These are phyloP conservation scores for Apiospora phragmitis DNA, from an alignment of 2,329 filamentous ascomycete species.

Conservation along the genomic window DNA sequence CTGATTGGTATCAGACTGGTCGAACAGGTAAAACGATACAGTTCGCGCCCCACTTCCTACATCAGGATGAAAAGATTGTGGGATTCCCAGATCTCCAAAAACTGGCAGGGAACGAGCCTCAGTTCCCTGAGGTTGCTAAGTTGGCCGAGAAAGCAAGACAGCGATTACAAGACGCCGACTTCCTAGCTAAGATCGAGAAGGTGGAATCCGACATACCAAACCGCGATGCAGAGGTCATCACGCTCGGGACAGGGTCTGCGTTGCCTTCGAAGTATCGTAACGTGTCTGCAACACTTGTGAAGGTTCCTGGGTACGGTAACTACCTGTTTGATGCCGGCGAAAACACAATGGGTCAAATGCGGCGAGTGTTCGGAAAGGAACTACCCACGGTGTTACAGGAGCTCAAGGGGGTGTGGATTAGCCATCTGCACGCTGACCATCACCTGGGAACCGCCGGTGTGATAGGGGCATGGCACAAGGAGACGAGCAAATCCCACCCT, in stretches of 20 bases:
- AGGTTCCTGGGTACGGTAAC: constrained; percentile 81
- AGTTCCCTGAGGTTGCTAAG: constrained; percentile 42
- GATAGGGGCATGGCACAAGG: constrained; percentile 78
- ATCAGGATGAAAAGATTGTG: constrained; percentile 47
- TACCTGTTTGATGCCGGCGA: constrained; percentile 93
- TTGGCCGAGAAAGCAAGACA: constrained; percentile 52
- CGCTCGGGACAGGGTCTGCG: constrained; percentile 89
- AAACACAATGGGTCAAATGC: constrained; percentile 85
- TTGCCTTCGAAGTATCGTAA: constrained; percentile 92
- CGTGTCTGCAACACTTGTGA: constrained; percentile 83
- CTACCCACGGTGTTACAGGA: constrained; percentile 76
- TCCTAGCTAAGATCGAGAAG: constrained; percentile 39
- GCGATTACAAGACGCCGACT: constrained; percentile 25
- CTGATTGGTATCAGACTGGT: constrained; percentile 38
- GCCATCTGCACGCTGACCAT: constrained; percentile 94
- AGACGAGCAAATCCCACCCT: constrained; percentile 37
- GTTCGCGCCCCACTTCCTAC: constrained; percentile 47
- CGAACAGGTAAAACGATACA: constrained; percentile 45
- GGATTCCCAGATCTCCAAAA: constrained; percentile 49
- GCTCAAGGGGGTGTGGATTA: constrained; percentile 85
- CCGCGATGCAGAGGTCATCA: constrained; percentile 77
- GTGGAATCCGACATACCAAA: constrained; percentile 67
- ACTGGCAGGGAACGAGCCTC: constrained; percentile 40
- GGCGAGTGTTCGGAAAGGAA: constrained; percentile 66
- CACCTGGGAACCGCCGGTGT: constrained; percentile 82